These are phyloP conservation scores for Eucalyptus curtisii DNA, from an alignment of 345 rosid genomes.

Conservation along the genomic window DNA sequence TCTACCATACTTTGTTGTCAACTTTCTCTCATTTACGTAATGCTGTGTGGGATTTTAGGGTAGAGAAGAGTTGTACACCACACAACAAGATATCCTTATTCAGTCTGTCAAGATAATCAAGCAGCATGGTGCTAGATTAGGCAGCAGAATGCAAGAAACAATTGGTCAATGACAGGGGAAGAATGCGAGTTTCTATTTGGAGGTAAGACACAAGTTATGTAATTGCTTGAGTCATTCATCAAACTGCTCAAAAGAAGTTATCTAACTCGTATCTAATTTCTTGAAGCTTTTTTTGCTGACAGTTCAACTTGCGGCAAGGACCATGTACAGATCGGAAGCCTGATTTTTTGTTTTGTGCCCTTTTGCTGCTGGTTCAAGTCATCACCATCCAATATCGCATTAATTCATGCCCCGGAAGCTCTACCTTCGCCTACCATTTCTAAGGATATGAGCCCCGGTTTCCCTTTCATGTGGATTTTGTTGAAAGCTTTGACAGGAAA, in stretches of 20 bases:
- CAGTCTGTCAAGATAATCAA: constrained; percentile 54
- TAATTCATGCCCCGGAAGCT: neutral
- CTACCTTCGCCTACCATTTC: neutral
- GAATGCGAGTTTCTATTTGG: neutral
- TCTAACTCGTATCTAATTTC: neutral
- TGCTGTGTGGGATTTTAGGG: constrained; percentile 18
- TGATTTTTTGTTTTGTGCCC: neutral
- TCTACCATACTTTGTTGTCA: neutral
- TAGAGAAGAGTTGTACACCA: constrained; percentile 50
- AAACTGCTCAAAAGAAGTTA: neutral
- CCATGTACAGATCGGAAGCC: neutral
- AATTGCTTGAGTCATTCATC: neutral
- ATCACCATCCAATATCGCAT: neutral
- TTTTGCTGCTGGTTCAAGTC: neutral
- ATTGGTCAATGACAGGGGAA: neutral
- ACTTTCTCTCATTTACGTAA: neutral
- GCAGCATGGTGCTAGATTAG: constrained; percentile 61
- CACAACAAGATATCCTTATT: constrained; percentile 67
- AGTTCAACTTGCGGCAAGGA: neutral
- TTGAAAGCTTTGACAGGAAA: neutral
- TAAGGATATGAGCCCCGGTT: neutral
- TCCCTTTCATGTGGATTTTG: neutral
- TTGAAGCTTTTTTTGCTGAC: neutral
- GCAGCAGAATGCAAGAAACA: constrained; percentile 12
- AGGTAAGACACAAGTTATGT: constrained; percentile 7